A percentile compares a stretch with the other conserved stretches of the same genome.
Conservation (phyloP, 257 asterid genomes). For the Jacaranda copaia region DNA sequence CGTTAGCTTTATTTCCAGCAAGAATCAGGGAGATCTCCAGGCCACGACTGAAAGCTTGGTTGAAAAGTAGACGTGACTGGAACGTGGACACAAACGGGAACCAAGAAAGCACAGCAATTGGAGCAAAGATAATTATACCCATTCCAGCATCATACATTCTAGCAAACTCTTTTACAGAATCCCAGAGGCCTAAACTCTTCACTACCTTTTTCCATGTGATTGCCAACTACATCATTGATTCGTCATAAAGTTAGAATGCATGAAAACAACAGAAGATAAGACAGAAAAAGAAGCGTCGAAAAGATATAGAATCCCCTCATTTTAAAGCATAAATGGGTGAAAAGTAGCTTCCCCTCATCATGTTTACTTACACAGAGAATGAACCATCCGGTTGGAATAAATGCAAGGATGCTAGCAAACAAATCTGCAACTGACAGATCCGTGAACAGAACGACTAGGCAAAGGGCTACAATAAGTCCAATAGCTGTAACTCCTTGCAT, state of each 20-base stretch:
- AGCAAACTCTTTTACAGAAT: constrained; percentile 93
- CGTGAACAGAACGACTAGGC: constrained; percentile 74
- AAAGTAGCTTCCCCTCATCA: constrained; percentile 19
- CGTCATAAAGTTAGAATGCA: constrained; percentile 2
- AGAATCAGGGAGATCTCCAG: constrained; percentile 96
- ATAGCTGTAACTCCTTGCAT: constrained; percentile 87
- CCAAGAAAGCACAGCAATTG: constrained; percentile 92
- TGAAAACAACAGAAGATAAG: neutral
- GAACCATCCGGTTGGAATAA: constrained; percentile 96
- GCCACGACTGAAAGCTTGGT: constrained; percentile 99
- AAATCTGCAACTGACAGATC: constrained; percentile 73
- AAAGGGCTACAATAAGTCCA: constrained; percentile 84
- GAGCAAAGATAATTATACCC: constrained; percentile 91
- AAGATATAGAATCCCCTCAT: neutral
- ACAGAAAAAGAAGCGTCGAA: neutral
- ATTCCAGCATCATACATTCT: constrained; percentile 98
- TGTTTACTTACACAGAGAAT: constrained; percentile 76
- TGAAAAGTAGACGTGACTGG: constrained; percentile 96
- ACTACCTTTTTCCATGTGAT: constrained; percentile 83
- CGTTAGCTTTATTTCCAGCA: constrained; percentile 98
- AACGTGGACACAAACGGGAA: constrained; percentile 96
- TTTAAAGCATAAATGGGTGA: constrained; percentile 9
- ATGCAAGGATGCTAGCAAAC: constrained; percentile 94
- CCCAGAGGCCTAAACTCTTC: constrained; percentile 93
- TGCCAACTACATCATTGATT: constrained; percentile 59